Percentiles rank a stretch among this genome's conserved stretches.
These are phyloP conservation scores for Cyberlindnera mycetangii DNA, from an alignment of 805 yeast species.

Conservation along the genomic window DNA sequence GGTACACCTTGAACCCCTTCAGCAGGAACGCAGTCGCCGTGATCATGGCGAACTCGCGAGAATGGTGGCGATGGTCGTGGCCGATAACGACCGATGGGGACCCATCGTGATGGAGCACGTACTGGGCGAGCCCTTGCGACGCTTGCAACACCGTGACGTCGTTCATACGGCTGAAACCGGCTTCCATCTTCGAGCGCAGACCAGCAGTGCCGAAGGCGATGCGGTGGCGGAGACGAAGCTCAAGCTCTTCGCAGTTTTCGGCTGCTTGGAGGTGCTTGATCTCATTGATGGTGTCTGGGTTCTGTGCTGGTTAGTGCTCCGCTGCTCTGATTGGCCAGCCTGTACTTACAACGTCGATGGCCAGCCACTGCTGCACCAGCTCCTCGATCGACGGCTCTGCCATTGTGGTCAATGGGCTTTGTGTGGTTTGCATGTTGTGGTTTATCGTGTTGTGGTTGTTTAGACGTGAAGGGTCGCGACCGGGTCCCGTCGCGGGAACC, in stretches of 20 bases:
- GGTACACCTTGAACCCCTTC: slow-evolving; percentile 68
- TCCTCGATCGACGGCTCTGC: slow-evolving; percentile 1
- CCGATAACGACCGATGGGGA: slow-evolving; percentile 67
- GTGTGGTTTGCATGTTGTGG: no score
- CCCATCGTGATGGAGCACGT: slow-evolving; percentile 32
- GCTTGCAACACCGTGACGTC: slow-evolving; percentile 87
- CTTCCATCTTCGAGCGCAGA: slow-evolving; percentile 80
- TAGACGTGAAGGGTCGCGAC: no score
- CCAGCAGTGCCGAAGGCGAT: slow-evolving; percentile 94
- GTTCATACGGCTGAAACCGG: slow-evolving; percentile 89
- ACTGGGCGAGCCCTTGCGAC: slow-evolving; percentile 72
- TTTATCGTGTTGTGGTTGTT: no score
- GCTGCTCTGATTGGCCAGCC: not conserved
- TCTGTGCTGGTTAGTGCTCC: slow-evolving; percentile 12
- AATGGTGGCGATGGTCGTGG: slow-evolving; percentile 86
- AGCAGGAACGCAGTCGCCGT: slow-evolving; percentile 71
- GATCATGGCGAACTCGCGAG: slow-evolving; percentile 73
- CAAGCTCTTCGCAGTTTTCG: slow-evolving; percentile 43
- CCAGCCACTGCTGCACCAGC: slow-evolving; percentile 17
- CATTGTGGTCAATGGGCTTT: not conserved
- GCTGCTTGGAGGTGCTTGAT: slow-evolving; percentile 42
- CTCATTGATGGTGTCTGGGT: slow-evolving; percentile 51
- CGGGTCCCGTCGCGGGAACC: not conserved
- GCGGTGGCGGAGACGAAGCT: slow-evolving; percentile 50
- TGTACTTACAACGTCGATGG: slow-evolving; percentile 13